Percentiles rank a stretch among this genome's conserved stretches.
Evolutionary conservation across 2,329 filamentous ascomycete species (phyloP).

Genomic region (Venturiaceae sp.): DNA sequence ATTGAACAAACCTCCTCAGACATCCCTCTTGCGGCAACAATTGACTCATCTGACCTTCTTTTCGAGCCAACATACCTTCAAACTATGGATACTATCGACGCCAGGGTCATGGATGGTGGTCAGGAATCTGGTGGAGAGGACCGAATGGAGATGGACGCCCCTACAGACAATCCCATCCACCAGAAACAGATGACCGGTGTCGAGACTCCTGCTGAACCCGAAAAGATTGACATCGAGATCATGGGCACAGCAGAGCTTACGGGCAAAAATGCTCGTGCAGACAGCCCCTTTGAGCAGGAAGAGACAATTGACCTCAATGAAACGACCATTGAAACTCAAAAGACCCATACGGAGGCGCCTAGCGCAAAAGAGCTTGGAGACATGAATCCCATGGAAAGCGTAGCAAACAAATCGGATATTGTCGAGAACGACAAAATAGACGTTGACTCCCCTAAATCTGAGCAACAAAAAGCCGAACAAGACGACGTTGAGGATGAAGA

Average conservation of each 20-base stretch:
- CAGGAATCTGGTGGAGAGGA: neutral
- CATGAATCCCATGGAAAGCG: neutral
- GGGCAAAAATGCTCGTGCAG: too few species aligned
- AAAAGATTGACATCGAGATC: too few species aligned
- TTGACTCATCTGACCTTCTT: neutral
- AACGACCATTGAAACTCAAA: too few species aligned
- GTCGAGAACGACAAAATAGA: neutral
- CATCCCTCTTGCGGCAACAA: neutral
- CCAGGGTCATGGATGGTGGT: neutral
- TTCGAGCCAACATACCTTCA: neutral
- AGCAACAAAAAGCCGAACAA: neutral
- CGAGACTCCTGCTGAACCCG: too few species aligned
- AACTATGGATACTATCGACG: neutral
- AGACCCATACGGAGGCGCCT: too few species aligned
- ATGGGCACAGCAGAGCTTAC: too few species aligned
- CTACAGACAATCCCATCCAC: neutral
- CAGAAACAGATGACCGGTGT: neutral
- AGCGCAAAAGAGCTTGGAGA: too few species aligned
- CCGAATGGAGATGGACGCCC: neutral
- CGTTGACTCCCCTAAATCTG: neutral
- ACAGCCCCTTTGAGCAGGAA: too few species aligned
- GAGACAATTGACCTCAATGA: too few species aligned
- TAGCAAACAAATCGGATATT: neutral
- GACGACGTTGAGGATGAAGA: neutral
- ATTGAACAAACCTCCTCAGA: neutral